Conservation (phyloP, 108 stramenopile genomes). For the Cyclotella distinguenda region DNA sequence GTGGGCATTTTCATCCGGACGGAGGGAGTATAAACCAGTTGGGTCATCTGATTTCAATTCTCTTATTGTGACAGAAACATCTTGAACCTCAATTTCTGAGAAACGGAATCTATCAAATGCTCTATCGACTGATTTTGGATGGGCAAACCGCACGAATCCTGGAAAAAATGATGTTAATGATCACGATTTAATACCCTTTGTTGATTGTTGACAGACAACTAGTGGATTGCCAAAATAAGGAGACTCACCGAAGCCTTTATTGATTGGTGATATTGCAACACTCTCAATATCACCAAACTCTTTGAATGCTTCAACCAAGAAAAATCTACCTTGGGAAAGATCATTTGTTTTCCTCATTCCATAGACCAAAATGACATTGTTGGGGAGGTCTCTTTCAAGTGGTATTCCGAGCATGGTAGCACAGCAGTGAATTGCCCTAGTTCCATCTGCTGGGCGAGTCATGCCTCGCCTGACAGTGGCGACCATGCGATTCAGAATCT, state of each 20-base stretch:
- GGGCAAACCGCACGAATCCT: slow-evolving; percentile 74
- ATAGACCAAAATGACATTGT: slow-evolving; percentile 61
- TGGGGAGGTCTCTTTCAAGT: slow-evolving; percentile 63
- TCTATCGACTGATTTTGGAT: slow-evolving; percentile 64
- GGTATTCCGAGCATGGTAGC: slow-evolving; percentile 73
- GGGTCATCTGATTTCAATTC: slow-evolving; percentile 50
- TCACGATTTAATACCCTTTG: neutral
- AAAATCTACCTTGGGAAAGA: slow-evolving; percentile 32
- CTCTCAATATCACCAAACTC: slow-evolving; percentile 76
- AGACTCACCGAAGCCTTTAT: slow-evolving; percentile 66
- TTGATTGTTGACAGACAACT: neutral
- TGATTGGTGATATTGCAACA: slow-evolving; percentile 70
- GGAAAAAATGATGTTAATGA: neutral
- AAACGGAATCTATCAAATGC: slow-evolving; percentile 55
- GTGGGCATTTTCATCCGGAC: too few relatives aligned
- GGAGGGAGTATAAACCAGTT: neutral
- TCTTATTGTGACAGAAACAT: slow-evolving; percentile 75
- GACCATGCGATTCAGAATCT: slow-evolving; percentile 73
- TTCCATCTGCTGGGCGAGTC: slow-evolving; percentile 62
- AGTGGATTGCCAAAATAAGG: neutral
- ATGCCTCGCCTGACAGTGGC: slow-evolving; percentile 61
- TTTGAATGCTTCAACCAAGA: slow-evolving; percentile 57
- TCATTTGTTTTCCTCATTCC: slow-evolving; percentile 72
- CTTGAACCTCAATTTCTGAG: slow-evolving; percentile 81
- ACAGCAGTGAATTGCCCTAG: slow-evolving; percentile 75